Evolutionary conservation across 768 basidiomycete species (phyloP).

Genomic region (Amanita rubescens): DNA sequence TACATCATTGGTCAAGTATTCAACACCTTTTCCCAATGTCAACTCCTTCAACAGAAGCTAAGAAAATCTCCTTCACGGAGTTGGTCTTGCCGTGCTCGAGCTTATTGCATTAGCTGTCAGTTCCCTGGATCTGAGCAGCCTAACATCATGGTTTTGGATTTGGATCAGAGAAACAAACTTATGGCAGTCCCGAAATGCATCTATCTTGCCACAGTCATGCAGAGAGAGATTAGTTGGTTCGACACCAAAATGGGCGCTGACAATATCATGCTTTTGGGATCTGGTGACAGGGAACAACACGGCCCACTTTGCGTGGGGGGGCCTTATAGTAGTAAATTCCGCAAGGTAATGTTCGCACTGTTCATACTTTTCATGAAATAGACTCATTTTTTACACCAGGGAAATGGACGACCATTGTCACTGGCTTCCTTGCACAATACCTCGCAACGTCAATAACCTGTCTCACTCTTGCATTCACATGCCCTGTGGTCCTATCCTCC

Average conservation of each 20-base stretch:
- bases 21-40: conserved; percentile 58
- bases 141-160: conserved; percentile 80
- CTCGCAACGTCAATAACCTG: conserved; percentile 72
- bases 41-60: conserved; percentile 29
- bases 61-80: conserved; percentile 45
- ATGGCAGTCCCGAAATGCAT: conserved; percentile 59
- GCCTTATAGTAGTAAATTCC: conserved; percentile 90
- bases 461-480: conserved; percentile 73
- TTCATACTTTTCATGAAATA: not conserved
- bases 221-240: conserved; percentile 82
- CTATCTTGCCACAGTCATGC: conserved; percentile 57
- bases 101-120: conserved; percentile 62
- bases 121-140: conserved; percentile 62
- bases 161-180: conserved; percentile 77
- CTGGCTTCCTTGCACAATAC: conserved; percentile 76
- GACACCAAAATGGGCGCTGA: conserved; percentile 69
- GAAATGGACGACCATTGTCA: conserved; percentile 90
- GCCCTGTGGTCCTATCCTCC: conserved; percentile 80
- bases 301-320: conserved; percentile 76
- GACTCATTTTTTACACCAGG: conserved; percentile 29
- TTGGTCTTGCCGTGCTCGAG: conserved; percentile 57
- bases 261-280: conserved; percentile 29
- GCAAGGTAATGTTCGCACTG: conserved; percentile 42
- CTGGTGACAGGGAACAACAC: conserved; percentile 28
- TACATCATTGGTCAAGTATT: conserved; percentile 72